Base-by-base conservation (phyloP, 176 grass and related monocot species). In the Typha latifolia region DNA sequence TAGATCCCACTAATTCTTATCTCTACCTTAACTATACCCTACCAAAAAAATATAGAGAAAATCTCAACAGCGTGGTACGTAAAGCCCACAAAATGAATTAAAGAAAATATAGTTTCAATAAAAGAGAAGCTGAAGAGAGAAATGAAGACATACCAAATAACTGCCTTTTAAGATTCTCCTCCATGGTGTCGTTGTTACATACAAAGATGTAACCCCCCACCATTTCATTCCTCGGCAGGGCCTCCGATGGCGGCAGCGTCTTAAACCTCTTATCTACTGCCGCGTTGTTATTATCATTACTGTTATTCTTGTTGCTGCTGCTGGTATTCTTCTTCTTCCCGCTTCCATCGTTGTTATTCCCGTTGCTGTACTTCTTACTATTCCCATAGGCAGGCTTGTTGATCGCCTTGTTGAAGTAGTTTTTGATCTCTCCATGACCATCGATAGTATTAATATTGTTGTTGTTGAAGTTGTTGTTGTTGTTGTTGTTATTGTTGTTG, bases 141-240 rank as follows among this genome's bases (percentile, higher is more conserved):
- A 48, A 2, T 19, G 1, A 14, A 34, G 21, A 15, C 68, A 16
- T 83, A 99, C 94, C 94, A 77, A 99, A 99, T 51, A 99, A 89
- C 74, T 99, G 78, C 64, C 89, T 80, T 32, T 70, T 73, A 76
- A 99, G 94, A 73, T 99, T 99, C 79, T 99, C 94, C 67, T 92
- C 89, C 94, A 99, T 93, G 78, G 94, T 99, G 63, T 99, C 94
- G 75, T 99, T 99, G 80, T 99, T 99, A 66, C 94, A 99, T 78
- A 99, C 94, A 59, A 99, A 99, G 75, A 99, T 99, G 62, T 99
- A 99, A 1, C 94, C 94, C 7, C 94, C 94, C 62, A 99, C 81
- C 9, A 85, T 81, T 76, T 93, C 83, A 66, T 84, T 78, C 66
- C 83, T 23, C 0, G 94, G 94, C 52, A 99, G 86, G 68, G 94